These are phyloP conservation scores for Phalaenopsis hybrid DNA, from an alignment of 116 monocot species.

Conservation along the genomic window DNA sequence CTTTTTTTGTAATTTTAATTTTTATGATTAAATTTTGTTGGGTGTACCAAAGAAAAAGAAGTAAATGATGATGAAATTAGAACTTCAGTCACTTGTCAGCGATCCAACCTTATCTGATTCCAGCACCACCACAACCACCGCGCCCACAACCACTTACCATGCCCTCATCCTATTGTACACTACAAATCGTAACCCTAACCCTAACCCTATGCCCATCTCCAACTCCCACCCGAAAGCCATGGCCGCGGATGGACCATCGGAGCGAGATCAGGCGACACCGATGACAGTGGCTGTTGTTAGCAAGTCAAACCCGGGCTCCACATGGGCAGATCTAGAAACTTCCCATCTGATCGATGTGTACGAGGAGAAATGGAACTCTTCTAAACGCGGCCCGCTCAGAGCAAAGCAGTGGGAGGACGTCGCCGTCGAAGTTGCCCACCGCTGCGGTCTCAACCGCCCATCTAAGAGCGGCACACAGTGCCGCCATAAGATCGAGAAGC, in stretches of 20 bases:
- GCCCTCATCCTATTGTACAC: not conserved
- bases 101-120: not conserved
- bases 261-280: conserved; percentile 3
- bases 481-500: conserved; percentile 79
- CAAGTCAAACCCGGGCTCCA: conserved; percentile 6
- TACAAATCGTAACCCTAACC: conserved; percentile 4
- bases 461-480: conserved; percentile 64
- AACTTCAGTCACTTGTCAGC: not conserved
- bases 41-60: too few relatives aligned
- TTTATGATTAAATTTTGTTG: too few relatives aligned
- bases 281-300: not conserved
- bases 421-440: conserved; percentile 37
- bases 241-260: conserved; percentile 3
- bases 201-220: not conserved
- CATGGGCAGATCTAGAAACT: conserved; percentile 7
- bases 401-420: conserved; percentile 62
- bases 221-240: not conserved
- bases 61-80: too few relatives aligned
- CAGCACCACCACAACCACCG: not conserved
- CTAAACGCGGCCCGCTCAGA: conserved; percentile 46
- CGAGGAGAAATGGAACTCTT: conserved; percentile 45
- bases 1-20: too few relatives aligned
- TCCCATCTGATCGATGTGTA: conserved; percentile 44
- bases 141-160: conserved; percentile 3
- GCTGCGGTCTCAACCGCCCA: conserved; percentile 15